Evolutionary conservation across 2,329 filamentous ascomycete genomes (phyloP).

Genomic region (Sphaerulina vaccinii): DNA sequence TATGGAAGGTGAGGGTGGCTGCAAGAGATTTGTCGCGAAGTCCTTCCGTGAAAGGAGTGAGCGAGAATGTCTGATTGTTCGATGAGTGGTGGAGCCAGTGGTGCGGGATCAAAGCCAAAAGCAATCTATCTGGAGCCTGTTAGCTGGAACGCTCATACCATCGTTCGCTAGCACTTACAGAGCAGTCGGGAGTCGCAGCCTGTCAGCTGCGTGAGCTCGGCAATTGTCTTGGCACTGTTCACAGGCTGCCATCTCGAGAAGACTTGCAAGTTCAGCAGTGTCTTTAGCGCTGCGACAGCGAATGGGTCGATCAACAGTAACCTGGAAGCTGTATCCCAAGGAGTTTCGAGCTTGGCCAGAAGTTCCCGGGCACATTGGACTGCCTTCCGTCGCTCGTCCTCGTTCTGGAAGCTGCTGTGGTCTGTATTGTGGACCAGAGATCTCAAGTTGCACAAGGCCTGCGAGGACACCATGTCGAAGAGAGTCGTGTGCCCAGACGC

Average conservation of each 20-base stretch:
- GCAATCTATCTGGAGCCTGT: constrained; percentile 1
- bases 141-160: neutral
- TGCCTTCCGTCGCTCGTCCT: constrained; percentile 6
- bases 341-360: constrained; percentile 6
- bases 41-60: constrained; percentile 5
- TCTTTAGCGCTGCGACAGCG: constrained; percentile 8
- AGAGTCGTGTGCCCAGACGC: too few relatives aligned
- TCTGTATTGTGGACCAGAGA: neutral
- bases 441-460: neutral
- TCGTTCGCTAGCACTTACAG: neutral
- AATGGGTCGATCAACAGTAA: constrained; percentile 10
- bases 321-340: constrained; percentile 8
- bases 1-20: constrained; percentile 7
- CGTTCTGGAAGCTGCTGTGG: neutral
- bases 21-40: constrained; percentile 3
- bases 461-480: neutral
- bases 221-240: neutral
- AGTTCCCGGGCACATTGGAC: constrained; percentile 5
- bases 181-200: constrained; percentile 3
- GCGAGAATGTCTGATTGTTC: neutral
- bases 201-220: constrained; percentile 1
- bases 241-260: constrained; percentile 7
- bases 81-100: constrained; percentile 7
- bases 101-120: constrained; percentile 6
- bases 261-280: neutral